A percentile compares a stretch with the other conserved stretches of the same genome.
Conservation (phyloP, 2,329 filamentous ascomycete species). For the Colletotrichum gloeosporioides region DNA sequence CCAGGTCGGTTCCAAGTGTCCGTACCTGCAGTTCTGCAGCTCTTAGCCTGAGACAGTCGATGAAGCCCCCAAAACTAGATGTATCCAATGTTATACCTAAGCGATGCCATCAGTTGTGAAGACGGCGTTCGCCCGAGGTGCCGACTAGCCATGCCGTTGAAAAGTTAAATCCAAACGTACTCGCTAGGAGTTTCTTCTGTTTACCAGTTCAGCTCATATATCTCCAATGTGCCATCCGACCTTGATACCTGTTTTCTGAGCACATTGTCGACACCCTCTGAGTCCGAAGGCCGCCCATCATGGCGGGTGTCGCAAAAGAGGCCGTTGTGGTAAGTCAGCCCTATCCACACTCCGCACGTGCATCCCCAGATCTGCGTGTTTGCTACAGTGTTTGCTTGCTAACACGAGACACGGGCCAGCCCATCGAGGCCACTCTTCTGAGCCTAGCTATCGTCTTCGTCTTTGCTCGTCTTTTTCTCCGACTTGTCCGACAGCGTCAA, state of each 20-base stretch:
- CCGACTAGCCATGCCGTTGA: neutral
- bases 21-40: neutral
- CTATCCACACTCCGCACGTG: neutral
- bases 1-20: neutral
- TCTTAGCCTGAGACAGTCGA: neutral
- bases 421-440: slow-evolving; percentile 32
- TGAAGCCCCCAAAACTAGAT: neutral
- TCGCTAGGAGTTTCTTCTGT: neutral
- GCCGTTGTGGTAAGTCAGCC: slow-evolving; percentile 19
- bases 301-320: slow-evolving; percentile 16
- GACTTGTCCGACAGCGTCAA: slow-evolving; percentile 27
- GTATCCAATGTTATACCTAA: neutral
- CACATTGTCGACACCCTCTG: neutral
- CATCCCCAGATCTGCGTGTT: neutral
- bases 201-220: neutral
- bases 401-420: slow-evolving; percentile 20
- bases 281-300: neutral
- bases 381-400: neutral
- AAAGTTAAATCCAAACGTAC: neutral
- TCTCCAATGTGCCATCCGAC: neutral
- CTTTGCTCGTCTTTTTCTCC: slow-evolving; percentile 26
- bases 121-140: neutral
- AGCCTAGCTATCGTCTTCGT: slow-evolving; percentile 26
- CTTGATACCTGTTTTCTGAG: neutral
- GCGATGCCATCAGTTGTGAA: neutral